Percentiles rank a stretch among this genome's conserved stretches.
Evolutionary conservation across 2,329 filamentous ascomycete genomes (phyloP).

Genomic region (Epichloe sibirici): DNA sequence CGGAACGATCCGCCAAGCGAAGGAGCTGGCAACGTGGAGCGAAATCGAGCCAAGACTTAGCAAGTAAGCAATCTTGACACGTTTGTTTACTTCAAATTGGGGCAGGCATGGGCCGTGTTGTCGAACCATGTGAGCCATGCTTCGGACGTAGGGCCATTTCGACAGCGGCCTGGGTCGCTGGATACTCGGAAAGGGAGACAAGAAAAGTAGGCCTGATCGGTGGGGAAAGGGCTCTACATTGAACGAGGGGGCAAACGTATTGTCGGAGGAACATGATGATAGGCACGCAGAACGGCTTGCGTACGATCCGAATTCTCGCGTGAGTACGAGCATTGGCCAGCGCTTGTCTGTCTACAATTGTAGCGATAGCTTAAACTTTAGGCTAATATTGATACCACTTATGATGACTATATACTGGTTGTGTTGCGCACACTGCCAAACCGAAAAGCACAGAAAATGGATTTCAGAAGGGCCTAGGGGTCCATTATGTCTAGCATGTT

Average conservation of each 20-base stretch:
- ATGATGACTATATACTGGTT: not conserved
- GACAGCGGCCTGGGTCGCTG: not conserved
- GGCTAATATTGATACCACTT: not conserved
- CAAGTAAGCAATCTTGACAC: not conserved
- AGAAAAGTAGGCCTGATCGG: not conserved
- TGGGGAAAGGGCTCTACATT: constrained; percentile 2
- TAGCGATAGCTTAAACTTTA: not conserved
- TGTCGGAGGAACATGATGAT: not conserved
- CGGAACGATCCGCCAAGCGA: constrained; percentile 4
- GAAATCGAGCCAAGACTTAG: constrained; percentile 7
- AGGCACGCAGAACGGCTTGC: not conserved
- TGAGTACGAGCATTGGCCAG: not conserved
- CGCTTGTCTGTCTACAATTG: not conserved
- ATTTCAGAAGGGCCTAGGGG: not conserved
- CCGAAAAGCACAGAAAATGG: not conserved
- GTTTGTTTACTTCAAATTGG: not conserved
- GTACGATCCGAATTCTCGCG: not conserved
- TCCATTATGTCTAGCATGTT: no score
- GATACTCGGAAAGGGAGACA: no score
- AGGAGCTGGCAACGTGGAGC: constrained; percentile 9
- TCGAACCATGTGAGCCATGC: not conserved
- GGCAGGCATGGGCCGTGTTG: no score
- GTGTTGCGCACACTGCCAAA: not conserved
- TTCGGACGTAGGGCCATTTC: not conserved
- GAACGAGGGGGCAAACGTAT: not conserved